phyloP scores from a whole-genome alignment of 208 protist species.

The Leishmania braziliensis region DNA sequence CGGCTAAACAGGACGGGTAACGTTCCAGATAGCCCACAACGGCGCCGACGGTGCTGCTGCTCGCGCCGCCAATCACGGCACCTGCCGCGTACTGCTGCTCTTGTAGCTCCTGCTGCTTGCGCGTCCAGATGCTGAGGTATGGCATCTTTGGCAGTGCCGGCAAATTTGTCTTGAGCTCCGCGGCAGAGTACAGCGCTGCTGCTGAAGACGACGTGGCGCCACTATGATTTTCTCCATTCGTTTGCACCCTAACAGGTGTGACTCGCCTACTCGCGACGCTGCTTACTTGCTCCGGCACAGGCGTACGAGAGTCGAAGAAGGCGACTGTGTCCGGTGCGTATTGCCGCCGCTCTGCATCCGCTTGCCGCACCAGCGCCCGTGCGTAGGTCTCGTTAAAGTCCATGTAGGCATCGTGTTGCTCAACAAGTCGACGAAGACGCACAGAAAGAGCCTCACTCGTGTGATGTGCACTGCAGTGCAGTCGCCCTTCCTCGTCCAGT shows the following conservation, averaged over 20 bases:
- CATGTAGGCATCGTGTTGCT: slow-evolving; percentile 69
- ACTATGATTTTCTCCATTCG: background rate
- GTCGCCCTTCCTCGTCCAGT: slow-evolving; percentile 56
- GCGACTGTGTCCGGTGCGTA: slow-evolving; percentile 13
- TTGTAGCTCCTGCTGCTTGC: slow-evolving; percentile 12
- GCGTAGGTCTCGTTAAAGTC: slow-evolving; percentile 40
- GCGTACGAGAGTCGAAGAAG: slow-evolving; percentile 50
- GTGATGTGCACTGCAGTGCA: slow-evolving; percentile 41
- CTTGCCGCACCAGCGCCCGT: slow-evolving; percentile 34
- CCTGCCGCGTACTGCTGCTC: slow-evolving; percentile 4
- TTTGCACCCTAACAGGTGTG: background rate
- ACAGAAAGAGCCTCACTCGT: slow-evolving; percentile 35
- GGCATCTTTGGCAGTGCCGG: slow-evolving; percentile 2
- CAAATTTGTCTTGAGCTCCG: background rate
- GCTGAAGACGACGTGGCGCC: background rate
- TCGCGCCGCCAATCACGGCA: background rate
- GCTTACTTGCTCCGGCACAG: slow-evolving; percentile 1
- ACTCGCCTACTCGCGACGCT: background rate
- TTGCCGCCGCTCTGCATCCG: slow-evolving; percentile 21
- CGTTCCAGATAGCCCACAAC: slow-evolving; percentile 22
- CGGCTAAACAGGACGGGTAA: background rate
- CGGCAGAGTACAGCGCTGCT: background rate
- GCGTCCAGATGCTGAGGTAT: slow-evolving; percentile 21
- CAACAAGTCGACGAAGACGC: slow-evolving; percentile 47
- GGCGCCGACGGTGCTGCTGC: background rate